Percentiles rank a stretch among this genome's conserved stretches.
These are phyloP conservation scores for Nigrospora osmanthi DNA, from an alignment of 2,329 filamentous ascomycete genomes.

Conservation along the genomic window DNA sequence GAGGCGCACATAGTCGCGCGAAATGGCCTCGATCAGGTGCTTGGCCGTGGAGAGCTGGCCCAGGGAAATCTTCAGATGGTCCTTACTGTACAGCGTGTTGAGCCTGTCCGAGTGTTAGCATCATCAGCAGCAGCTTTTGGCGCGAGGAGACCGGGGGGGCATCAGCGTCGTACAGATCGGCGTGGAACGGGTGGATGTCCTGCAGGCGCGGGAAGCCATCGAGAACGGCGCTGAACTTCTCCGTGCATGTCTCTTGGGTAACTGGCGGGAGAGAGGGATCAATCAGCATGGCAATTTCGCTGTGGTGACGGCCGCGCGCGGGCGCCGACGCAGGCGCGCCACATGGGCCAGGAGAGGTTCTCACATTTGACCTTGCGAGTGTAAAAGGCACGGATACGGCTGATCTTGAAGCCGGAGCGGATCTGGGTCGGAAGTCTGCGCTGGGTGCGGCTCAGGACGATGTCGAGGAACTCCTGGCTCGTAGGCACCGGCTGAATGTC, in stretches of 20 bases:
- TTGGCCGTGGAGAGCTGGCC: conserved; percentile 95
- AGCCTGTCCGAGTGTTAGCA: conserved; percentile 51
- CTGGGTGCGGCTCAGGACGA: conserved; percentile 90
- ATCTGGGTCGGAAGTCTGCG: conserved; percentile 92
- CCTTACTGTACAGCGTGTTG: conserved; percentile 97
- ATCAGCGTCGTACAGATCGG: conserved; percentile 32
- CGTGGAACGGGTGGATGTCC: conserved; percentile 93
- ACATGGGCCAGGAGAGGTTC: too few species aligned
- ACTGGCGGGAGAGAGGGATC: conserved; percentile 19
- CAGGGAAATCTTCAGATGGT: conserved; percentile 94
- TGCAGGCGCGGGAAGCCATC: conserved; percentile 87
- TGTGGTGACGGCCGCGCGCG: too few species aligned
- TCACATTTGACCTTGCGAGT: conserved; percentile 88
- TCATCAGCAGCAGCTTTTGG: too few species aligned
- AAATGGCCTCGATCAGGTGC: conserved; percentile 91
- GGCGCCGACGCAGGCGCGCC: too few species aligned
- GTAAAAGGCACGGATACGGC: conserved; percentile 86
- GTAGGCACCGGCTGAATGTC: conserved; percentile 78
- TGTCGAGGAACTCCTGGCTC: conserved; percentile 93
- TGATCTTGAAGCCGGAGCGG: conserved; percentile 90
- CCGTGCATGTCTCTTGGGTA: conserved; percentile 91
- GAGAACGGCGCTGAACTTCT: conserved; percentile 86
- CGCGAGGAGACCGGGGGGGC: too few species aligned
- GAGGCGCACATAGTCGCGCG: conserved; percentile 90
- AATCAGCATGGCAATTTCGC: too few species aligned